Evolutionary conservation across 2,329 filamentous ascomycete species (phyloP), one percentile per base, ranked within the genome.

Genomic region (Tympanopsis confertula): DNA sequence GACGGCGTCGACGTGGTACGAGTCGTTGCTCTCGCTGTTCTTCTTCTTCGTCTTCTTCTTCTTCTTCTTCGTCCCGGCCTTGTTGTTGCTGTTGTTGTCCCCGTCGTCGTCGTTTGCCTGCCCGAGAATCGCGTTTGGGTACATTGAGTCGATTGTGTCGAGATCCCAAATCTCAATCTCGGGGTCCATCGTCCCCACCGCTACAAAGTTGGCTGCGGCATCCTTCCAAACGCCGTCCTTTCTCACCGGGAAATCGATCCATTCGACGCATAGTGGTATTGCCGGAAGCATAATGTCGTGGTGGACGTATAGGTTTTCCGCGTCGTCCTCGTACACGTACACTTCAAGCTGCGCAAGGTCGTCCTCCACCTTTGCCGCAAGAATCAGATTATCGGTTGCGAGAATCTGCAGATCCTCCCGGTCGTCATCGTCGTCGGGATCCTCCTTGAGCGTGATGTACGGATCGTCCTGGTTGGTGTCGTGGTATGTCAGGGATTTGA

Each of bases 281-380:
- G 89, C 89, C 20, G 91, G 91, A 39, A 98, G 74, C 89, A 98
- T 96, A 50, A 98, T 94, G 60, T 98, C 91, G 71, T 98, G 91
- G 65, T 98, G 91, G 18, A 98, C 89, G 58, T 98, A 98, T 43
- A 98, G 79, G 57, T 98, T 98, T 62, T 96, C 91, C 33, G 81
- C 84, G 43, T 78, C 78, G 50, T 96, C 91, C 59, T 98, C 91
- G 62, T 96, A 98, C 19, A 98, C 87, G 53, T 96, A 95, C 15
- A 96, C 83, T 58, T 98, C 91, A 18, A 98, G 69, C 59, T 96
- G 89, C n/a, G 91, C 89, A 42, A 98, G 80, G 56, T 98, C 91
- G 50, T 98, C 91, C 61, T 98, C 91, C 38, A 96, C 82, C 63
- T 94, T 89, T 46, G 87, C 88, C 10, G 89, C 85, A 35, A 98